phyloP scores from a whole-genome alignment of 345 rosid species.

The Ailanthus altissimus region DNA sequence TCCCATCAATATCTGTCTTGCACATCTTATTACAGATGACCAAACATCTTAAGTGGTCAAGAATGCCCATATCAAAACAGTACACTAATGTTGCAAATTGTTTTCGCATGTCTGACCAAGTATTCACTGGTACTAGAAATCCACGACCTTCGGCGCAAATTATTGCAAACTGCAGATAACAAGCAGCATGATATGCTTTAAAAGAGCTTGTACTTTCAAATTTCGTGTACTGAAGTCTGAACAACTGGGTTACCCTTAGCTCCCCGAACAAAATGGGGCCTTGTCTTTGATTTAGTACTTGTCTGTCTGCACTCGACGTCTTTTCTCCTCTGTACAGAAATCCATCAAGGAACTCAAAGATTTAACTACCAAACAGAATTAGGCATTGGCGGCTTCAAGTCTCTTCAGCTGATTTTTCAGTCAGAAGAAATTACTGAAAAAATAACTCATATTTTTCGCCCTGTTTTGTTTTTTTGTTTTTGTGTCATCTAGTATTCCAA shows the following conservation, averaged over 20 bases:
- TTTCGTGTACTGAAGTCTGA: background rate
- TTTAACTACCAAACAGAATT: background rate
- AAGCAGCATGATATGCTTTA: background rate
- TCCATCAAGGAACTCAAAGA: background rate
- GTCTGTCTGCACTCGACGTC: background rate
- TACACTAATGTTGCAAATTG: too few species aligned
- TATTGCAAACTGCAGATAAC: background rate
- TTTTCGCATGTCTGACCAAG: background rate
- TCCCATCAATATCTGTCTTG: too few species aligned
- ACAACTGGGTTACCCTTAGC: background rate
- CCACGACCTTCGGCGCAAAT: background rate
- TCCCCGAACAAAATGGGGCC: background rate
- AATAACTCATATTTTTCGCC: background rate
- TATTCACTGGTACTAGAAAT: background rate
- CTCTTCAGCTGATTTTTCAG: background rate
- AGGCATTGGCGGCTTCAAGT: conserved; percentile 4
- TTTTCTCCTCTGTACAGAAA: background rate
- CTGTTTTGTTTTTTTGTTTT: background rate
- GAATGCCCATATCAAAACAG: too few species aligned
- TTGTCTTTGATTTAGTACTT: background rate
- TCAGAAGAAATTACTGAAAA: background rate
- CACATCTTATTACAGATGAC: too few species aligned
- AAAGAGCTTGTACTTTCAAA: background rate
- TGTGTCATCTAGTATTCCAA: background rate
- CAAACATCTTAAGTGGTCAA: too few species aligned